Conservation (phyloP, 75 land plant species). For the Cryptomeria japonica region DNA sequence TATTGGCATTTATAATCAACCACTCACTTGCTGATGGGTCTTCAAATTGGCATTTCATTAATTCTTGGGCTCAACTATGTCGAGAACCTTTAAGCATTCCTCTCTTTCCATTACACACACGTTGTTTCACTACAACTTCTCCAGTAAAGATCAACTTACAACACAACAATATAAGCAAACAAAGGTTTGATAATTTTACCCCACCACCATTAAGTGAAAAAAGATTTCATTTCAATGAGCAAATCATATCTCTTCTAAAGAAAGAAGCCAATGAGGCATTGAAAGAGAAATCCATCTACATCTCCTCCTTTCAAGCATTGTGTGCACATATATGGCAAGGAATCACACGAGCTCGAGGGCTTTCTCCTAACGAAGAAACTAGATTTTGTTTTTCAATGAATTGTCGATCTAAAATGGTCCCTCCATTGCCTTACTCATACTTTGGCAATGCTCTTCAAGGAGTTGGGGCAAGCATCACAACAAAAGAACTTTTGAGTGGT, state of each 20-base stretch:
- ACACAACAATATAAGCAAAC: neutral
- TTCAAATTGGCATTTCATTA: constrained; percentile 76
- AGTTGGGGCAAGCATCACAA: constrained; percentile 8
- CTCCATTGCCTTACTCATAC: constrained; percentile 35
- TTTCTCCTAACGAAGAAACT: constrained; percentile 20
- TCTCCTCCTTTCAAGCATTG: constrained; percentile 61
- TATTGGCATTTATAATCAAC: constrained; percentile 49
- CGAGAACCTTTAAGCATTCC: constrained; percentile 2
- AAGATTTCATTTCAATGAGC: constrained; percentile 36
- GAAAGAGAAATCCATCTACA: neutral
- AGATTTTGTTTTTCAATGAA: constrained; percentile 28
- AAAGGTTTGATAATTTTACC: neutral
- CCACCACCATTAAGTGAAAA: constrained; percentile 28
- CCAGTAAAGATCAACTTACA: neutral
- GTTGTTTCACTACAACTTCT: neutral
- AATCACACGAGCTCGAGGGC: constrained; percentile 33
- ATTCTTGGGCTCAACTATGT: constrained; percentile 49
- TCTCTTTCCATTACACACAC: constrained; percentile 12
- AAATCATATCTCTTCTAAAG: constrained; percentile 34
- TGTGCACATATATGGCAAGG: constrained; percentile 50
- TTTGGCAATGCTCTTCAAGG: constrained; percentile 46
- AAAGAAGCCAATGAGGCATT: constrained; percentile 25
- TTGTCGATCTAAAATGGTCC: constrained; percentile 33
- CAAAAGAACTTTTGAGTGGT: constrained; percentile 28
- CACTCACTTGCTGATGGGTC: constrained; percentile 63